Conservation (phyloP, 1,139 yeast species). For the Candida sojae region DNA sequence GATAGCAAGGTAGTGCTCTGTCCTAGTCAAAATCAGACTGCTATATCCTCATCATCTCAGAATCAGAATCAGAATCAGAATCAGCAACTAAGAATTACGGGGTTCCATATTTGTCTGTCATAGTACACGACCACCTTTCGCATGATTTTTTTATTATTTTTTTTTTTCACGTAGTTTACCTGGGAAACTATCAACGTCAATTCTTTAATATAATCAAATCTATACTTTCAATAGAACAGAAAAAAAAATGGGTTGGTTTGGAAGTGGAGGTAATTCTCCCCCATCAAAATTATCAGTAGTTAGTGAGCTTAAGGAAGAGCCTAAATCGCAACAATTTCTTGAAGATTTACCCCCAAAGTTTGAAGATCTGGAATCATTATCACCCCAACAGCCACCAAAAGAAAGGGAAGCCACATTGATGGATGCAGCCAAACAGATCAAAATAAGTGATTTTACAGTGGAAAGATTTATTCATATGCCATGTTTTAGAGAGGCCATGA, state of each 20-base stretch:
- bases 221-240: no score
- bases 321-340: constrained; percentile 21
- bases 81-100: no score
- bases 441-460: constrained; percentile 55
- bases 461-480: constrained; percentile 67
- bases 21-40: no score
- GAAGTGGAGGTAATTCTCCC: constrained; percentile 15
- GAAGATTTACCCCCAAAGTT: constrained; percentile 51
- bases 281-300: constrained; percentile 32
- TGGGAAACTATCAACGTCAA: background rate
- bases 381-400: constrained; percentile 7
- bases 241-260: constrained; percentile 35
- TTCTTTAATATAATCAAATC: background rate
- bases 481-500: constrained; percentile 86
- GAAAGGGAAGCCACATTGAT: constrained; percentile 23
- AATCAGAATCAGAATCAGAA: no score
- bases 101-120: no score
- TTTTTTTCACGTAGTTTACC: background rate
- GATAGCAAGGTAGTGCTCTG: no score
- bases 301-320: constrained; percentile 19
- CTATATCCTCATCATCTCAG: no score
- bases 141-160: background rate
- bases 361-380: constrained; percentile 30
- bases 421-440: constrained; percentile 33
- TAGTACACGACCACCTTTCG: no score